Base-by-base conservation (phyloP, 306 rosid species). In the Lithocarpus polystachyus region DNA sequence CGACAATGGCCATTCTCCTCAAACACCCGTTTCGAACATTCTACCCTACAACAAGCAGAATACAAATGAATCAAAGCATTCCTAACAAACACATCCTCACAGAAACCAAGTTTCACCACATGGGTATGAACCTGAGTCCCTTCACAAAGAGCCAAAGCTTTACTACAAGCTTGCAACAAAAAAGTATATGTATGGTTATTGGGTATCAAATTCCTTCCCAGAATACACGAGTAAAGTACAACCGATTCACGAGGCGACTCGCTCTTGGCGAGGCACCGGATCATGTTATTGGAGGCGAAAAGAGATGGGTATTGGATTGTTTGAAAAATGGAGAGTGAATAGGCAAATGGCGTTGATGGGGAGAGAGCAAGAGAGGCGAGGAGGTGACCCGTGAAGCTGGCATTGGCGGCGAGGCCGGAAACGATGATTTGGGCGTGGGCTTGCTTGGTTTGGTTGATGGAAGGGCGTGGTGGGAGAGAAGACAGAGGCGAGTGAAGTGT, bases 111-210 rank as follows among this genome's bases (percentile, higher is more conserved):
- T 37, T 80, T 91, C 52, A 93, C 45, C 2, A 86, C 91, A 37
- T 90, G 87, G 1, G 67, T 64, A 40, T 93, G 97, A 76, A 93
- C 73, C 67, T 86, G 90, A 51, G 74, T 52, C 53, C 97, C 98
- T 83, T 89, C 88, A 8, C 13, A 1, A 24, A 80, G 22, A 2
- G 85, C 89, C 65, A 71, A n/a, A 73, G 88, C 85, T 35, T 60
- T 70, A 67, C 85, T 56, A 73, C 94, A 91, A 13, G 94, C 90
- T 55, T 93, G 92, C 20, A 93, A 54, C 10, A 91, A 43, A 79
- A 93, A 91, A 12, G 94, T 93, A 76, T 89, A 89, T 20, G 98
- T 89, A 76, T 91, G 89, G 54, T 87, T 87, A 69, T 91, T 93
- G 81, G 98, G 92, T 13, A 48, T 65, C 24, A 79, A 67, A 55